Base-by-base conservation (phyloP, 1,284 basidiomycete genomes). In the Pyrrhoderma noxium region DNA sequence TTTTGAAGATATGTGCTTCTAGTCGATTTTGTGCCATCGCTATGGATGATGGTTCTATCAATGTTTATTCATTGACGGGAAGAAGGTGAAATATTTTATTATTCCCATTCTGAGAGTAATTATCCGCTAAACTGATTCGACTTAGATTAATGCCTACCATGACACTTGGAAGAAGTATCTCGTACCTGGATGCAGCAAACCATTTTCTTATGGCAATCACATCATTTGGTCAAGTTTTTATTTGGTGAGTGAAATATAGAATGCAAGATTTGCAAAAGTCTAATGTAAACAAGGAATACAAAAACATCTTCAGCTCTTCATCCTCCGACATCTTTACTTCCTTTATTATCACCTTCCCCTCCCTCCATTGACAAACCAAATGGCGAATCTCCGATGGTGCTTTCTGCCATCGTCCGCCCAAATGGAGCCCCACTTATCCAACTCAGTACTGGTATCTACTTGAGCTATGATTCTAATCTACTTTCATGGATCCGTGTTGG, bases 351-450 rank as follows among this genome's bases (percentile, higher is more conserved):
- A 11, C 44, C 49, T 11, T 41, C 36, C 7, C 43, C 49, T 22
- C 53, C 53, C 9, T 27, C 53, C 19, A 25, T 49, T 2, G 23
- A 21, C 14, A 45, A 51, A 34, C 53, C 48, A 18, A 50, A 51
- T 36, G 53, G 53, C n/a, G 21, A 22, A 21, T 27, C 40, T 4
- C 45, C 53, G 22, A 21, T 40, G 8, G 37, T 55, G 13, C 67
- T 76, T 7, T 76, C 81, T 1, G 80, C 80, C 7, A 65, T 73
- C 8, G 73, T 93, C 22, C 80, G 88, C 23, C 75, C 84, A 0
- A 92, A 91, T 60, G 92, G 93, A 3, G 71, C 76, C 0, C 86
- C 90, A 0, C 69, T 94, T 44, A 66, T 96, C 49, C 75, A 82
- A 42, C 79, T 87, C 40, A 87, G 88, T 0, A 82, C 79, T 21